These are phyloP conservation scores for Nicotiana undulata DNA, from an alignment of 257 asterid genomes.

Conservation along the genomic window DNA sequence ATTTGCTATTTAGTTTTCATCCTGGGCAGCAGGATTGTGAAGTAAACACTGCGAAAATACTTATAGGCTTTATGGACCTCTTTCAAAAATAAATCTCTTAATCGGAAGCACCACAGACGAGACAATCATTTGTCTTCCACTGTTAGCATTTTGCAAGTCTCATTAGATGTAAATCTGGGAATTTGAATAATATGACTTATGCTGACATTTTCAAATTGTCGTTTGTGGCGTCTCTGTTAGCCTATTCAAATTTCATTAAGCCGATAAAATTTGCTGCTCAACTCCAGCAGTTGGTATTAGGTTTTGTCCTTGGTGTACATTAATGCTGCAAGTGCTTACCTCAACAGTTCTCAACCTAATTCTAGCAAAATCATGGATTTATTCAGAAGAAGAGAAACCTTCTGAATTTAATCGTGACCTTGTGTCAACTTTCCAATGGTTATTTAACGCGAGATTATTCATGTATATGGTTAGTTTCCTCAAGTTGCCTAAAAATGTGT, in stretches of 20 bases:
- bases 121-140: background rate
- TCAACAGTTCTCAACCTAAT: background rate
- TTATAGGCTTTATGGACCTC: background rate
- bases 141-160: background rate
- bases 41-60: background rate
- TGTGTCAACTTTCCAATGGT: background rate
- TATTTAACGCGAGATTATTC: background rate
- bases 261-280: background rate
- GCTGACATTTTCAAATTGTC: background rate
- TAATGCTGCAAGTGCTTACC: background rate
- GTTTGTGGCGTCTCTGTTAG: background rate
- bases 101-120: background rate
- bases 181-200: background rate
- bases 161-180: background rate
- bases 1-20: background rate
- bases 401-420: background rate
- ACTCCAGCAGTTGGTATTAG: background rate
- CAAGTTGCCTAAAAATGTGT: background rate
- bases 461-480: background rate
- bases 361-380: background rate
- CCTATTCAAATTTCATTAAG: background rate
- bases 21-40: background rate
- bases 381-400: background rate
- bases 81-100: background rate
- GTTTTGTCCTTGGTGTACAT: background rate